Base-by-base conservation (phyloP, 768 basidiomycete genomes). In the Porphyrellus cyaneotinctus region DNA sequence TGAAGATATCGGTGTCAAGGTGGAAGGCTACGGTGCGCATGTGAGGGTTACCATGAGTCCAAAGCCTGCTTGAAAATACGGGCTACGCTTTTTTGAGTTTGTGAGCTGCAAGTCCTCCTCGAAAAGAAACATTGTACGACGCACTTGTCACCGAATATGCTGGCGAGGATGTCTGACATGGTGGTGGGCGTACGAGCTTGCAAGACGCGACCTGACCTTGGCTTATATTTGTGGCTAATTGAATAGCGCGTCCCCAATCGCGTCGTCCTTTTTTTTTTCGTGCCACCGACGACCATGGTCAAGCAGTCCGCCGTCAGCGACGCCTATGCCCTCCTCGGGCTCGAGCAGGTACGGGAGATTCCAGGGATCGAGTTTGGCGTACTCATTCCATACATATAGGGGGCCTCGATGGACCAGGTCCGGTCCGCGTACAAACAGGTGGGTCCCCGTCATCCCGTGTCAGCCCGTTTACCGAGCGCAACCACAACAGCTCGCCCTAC, bases 1-100 rank as follows among this genome's bases (percentile, higher is more conserved):
- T 33, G 41, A 51, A 39, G n/a, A 14, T 3, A 35, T 12, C 6
- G 3, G 33, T 47, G 44, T 59, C 37, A 60, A 51, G 13, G 39
- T 18, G 22, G 22, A 31, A 11, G 31, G 28, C 22, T 1, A 41
- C 15, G 24, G 18, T 17, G 36, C 55, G 42, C 15, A 30, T 18
- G 42, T 30, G 26, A 31, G 15, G 20, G 72, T 52, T 59, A 95
- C 95, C 94, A 98, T 95, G 33, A 99, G 80, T 32, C 95, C 97
- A 63, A 97, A 97, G 24, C 97, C 95, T 43, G 95, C 97, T 67
- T 95, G 91, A 67, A 99, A 98, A 74, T 93, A 95, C 33, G 93
- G 95, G 67, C 97, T 99, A 62, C 64, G 62, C 72, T 79, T 79
- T 44, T 65, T 72, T 64, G 56, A 50, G 55, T 41, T 53, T n/a